Conservation (phyloP, 2,329 filamentous ascomycete species). For the Coleophoma eucalyptorum region DNA sequence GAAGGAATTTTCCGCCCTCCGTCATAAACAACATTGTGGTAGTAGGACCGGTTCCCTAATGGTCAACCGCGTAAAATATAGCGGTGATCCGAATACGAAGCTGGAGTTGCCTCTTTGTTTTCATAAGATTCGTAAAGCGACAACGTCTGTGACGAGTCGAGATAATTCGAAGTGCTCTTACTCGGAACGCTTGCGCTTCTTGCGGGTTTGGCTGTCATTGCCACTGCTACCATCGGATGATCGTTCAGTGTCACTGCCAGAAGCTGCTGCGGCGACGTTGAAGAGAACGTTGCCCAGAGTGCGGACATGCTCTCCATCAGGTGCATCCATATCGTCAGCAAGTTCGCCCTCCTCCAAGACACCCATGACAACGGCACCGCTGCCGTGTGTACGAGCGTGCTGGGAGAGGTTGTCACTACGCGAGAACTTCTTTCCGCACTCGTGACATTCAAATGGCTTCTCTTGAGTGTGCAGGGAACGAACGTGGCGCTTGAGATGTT, state of each 20-base stretch:
- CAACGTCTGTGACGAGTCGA: slow-evolving; percentile 2
- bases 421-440: slow-evolving; percentile 99
- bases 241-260: slow-evolving; percentile 58
- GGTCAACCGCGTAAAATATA: slow-evolving; percentile 18
- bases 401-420: slow-evolving; percentile 96
- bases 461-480: slow-evolving; percentile 97
- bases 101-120: slow-evolving; percentile 15
- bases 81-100: slow-evolving; percentile 20
- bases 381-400: slow-evolving; percentile 90
- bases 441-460: slow-evolving; percentile 96
- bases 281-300: slow-evolving; percentile 75
- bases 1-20: slow-evolving; percentile 25
- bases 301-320: slow-evolving; percentile 57
- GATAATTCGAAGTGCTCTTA: slow-evolving; percentile 25
- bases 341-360: slow-evolving; percentile 70
- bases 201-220: slow-evolving; percentile 48
- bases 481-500: slow-evolving; percentile 98
- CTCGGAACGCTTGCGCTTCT: slow-evolving; percentile 76
- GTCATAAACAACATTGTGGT: slow-evolving; percentile 25
- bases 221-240: slow-evolving; percentile 49
- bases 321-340: slow-evolving; percentile 37
- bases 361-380: slow-evolving; percentile 86
- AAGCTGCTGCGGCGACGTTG: slow-evolving; percentile 71
- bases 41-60: slow-evolving; percentile 21
- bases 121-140: slow-evolving; percentile 23